Percentiles rank a stretch among this genome's conserved stretches.
These are phyloP conservation scores for Leccinum arenicola DNA, from an alignment of 768 basidiomycete species.

Conservation along the genomic window DNA sequence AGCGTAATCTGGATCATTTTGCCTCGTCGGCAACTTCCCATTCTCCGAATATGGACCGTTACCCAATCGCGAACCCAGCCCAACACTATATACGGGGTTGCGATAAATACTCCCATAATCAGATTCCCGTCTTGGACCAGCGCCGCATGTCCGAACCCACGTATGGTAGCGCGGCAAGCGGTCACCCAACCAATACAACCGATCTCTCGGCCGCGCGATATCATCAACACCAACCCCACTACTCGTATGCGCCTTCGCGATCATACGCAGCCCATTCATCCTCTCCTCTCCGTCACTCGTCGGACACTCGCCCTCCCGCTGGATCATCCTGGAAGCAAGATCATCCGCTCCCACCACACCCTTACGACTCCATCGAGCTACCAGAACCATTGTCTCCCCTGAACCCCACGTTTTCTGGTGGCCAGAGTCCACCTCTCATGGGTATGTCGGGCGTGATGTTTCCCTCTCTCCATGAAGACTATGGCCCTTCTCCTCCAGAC, in stretches of 20 bases:
- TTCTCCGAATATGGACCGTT: constrained; percentile 40
- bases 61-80: constrained; percentile 35
- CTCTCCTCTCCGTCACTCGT: constrained; percentile 45
- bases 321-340: constrained; percentile 32
- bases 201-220: constrained; percentile 34
- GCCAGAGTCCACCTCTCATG: constrained; percentile 35
- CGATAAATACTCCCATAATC: constrained; percentile 36
- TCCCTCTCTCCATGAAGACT: constrained; percentile 46
- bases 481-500: constrained; percentile 60
- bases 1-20: constrained; percentile 45
- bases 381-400: constrained; percentile 56
- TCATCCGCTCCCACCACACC: constrained; percentile 29
- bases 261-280: constrained; percentile 38
- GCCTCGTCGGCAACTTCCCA: constrained; percentile 40
- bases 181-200: constrained; percentile 32
- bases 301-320: constrained; percentile 43
- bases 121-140: constrained; percentile 46
- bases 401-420: constrained; percentile 50
- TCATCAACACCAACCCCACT: constrained; percentile 42
- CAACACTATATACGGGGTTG: constrained; percentile 41
- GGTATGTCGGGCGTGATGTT: constrained; percentile 35
- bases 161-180: constrained; percentile 41
- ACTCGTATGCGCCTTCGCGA: constrained; percentile 33
- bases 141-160: constrained; percentile 71
- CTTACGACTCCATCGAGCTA: constrained; percentile 34